These are phyloP conservation scores for Perkinsus olseni DNA, from an alignment of 169 alveolate species.

Conservation along the genomic window DNA sequence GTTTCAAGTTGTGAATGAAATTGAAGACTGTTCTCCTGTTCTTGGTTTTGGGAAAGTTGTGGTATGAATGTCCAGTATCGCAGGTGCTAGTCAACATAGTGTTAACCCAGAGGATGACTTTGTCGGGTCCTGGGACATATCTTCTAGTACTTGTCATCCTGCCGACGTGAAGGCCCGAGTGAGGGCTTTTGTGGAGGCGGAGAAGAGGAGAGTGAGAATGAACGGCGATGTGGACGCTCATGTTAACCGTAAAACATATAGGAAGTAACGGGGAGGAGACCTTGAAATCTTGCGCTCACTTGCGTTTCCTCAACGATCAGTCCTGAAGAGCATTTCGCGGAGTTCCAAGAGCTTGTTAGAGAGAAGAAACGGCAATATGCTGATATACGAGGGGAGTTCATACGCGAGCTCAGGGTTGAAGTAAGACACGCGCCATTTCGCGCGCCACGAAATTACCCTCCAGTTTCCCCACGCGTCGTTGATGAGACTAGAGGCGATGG, in stretches of 20 bases:
- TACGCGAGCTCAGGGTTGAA: background rate
- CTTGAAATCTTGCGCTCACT: background rate
- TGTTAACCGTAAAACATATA: background rate
- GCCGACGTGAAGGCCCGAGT: background rate
- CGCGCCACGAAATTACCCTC: background rate
- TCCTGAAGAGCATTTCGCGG: background rate
- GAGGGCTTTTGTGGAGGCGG: background rate
- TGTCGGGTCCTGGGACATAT: background rate
- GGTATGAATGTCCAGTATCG: background rate
- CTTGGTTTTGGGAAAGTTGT: background rate
- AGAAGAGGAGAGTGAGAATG: slow-evolving; percentile 5
- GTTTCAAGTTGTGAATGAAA: too few species aligned
- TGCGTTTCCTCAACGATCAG: background rate
- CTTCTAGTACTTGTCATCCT: background rate
- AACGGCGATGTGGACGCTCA: background rate
- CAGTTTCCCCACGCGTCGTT: background rate
- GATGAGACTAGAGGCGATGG: slow-evolving; percentile 7
- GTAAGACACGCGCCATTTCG: background rate
- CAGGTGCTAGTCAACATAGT: background rate
- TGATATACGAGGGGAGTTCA: background rate
- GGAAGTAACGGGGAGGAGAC: background rate
- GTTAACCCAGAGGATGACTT: background rate
- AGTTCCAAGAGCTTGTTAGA: background rate
- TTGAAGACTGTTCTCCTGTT: background rate
- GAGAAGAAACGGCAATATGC: background rate